These are phyloP conservation scores for Claviceps sp. DNA, from an alignment of 2,329 filamentous ascomycete genomes.

Conservation along the genomic window DNA sequence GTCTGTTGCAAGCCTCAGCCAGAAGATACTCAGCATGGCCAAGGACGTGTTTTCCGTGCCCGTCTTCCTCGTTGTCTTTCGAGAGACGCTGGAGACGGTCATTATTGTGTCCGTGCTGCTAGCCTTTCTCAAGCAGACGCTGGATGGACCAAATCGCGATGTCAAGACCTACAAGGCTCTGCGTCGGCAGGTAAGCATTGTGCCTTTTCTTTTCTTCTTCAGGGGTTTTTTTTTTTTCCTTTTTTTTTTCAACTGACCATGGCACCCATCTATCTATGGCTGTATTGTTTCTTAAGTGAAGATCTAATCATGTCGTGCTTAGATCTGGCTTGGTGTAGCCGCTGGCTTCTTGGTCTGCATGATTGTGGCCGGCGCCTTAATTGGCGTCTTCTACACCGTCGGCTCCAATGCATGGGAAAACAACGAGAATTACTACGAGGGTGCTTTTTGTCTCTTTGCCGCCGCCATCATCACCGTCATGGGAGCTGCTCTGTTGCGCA, in stretches of 20 bases:
- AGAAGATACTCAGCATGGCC: slow-evolving; percentile 31
- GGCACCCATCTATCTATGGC: background rate
- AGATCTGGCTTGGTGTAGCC: slow-evolving; percentile 50
- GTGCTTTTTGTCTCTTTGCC: slow-evolving; percentile 62
- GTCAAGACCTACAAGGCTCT: slow-evolving; percentile 51
- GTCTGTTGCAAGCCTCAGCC: background rate
- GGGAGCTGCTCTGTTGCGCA: slow-evolving; percentile 65
- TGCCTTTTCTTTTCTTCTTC: background rate
- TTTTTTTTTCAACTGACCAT: background rate
- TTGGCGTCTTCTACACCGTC: slow-evolving; percentile 57
- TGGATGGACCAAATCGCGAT: slow-evolving; percentile 51
- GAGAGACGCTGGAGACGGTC: slow-evolving; percentile 69
- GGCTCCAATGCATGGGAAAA: slow-evolving; percentile 52
- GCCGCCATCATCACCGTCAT: slow-evolving; percentile 70
- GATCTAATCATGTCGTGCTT: background rate
- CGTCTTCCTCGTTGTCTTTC: slow-evolving; percentile 83
- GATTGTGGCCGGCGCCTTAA: slow-evolving; percentile 51
- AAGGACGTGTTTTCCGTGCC: slow-evolving; percentile 62
- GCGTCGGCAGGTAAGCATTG: slow-evolving; percentile 41
- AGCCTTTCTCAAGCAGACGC: slow-evolving; percentile 70
- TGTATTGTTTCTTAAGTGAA: too few species aligned
- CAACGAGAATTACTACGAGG: slow-evolving; percentile 70
- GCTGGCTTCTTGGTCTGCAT: slow-evolving; percentile 52
- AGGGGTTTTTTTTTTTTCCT: background rate
- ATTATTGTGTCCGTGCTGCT: slow-evolving; percentile 82